A percentile compares a stretch with the other conserved stretches of the same genome.
Evolutionary conservation across 345 rosid genomes (phyloP).

Genomic region (Eucalyptus curtisii): DNA sequence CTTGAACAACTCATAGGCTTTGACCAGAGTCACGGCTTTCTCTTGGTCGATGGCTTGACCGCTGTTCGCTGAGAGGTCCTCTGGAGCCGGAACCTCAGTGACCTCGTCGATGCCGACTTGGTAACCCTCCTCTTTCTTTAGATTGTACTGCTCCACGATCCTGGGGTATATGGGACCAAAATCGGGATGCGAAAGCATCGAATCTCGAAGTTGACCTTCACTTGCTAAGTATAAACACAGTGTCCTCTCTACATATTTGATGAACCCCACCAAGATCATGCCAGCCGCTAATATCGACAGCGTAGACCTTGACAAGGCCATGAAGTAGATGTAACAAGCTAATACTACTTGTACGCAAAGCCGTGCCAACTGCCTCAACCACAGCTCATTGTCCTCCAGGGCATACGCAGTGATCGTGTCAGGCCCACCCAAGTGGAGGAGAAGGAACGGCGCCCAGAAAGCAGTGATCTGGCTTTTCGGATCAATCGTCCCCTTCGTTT

Average conservation of each 20-base stretch:
- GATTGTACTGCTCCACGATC: background rate
- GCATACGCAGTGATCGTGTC: too few relatives aligned
- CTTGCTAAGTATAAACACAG: constrained; percentile 30
- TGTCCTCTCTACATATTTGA: constrained; percentile 36
- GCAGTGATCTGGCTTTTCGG: too few relatives aligned
- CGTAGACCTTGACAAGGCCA: constrained; percentile 3
- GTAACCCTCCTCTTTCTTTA: background rate
- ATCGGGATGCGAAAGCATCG: constrained; percentile 6
- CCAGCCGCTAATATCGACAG: constrained; percentile 7
- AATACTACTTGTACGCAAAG: too few relatives aligned
- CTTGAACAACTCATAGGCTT: background rate
- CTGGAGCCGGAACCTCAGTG: background rate
- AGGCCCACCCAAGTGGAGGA: too few relatives aligned
- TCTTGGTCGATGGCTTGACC: too few relatives aligned
- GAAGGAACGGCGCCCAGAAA: too few relatives aligned
- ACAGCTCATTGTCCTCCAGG: too few relatives aligned
- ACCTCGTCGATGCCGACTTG: background rate
- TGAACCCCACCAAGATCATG: constrained; percentile 19
- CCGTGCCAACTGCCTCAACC: too few relatives aligned
- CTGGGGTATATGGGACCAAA: constrained; percentile 11
- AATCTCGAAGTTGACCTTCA: constrained; percentile 4
- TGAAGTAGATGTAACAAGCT: too few relatives aligned
- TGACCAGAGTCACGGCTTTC: background rate
- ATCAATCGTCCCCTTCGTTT: too few relatives aligned
- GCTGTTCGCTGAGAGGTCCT: too few relatives aligned